A percentile compares a stretch with the other conserved stretches of the same genome.
Evolutionary conservation across 2,329 filamentous ascomycete species (phyloP).

Genomic region (Aurifilum marmelostoma): DNA sequence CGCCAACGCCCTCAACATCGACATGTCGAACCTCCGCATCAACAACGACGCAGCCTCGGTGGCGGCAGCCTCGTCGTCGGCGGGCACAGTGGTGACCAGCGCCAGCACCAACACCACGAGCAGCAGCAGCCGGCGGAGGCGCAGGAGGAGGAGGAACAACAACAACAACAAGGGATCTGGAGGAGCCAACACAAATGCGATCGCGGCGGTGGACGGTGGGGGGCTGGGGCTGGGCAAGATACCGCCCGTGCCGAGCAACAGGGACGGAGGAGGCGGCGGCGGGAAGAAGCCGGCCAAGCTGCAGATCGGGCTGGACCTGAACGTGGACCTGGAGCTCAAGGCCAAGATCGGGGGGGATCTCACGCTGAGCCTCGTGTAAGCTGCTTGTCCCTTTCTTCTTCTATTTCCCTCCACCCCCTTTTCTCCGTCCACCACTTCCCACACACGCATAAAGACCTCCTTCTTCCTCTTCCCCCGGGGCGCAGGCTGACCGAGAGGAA

Average conservation of each 20-base stretch:
- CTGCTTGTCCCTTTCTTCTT: conserved; percentile 9
- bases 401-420: background rate
- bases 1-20: conserved; percentile 9
- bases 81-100: background rate
- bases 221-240: conserved; percentile 1
- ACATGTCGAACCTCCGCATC: conserved; percentile 22
- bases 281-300: conserved; percentile 38
- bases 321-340: conserved; percentile 78
- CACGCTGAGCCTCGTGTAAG: conserved; percentile 70
- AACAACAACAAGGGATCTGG: conserved; percentile 1
- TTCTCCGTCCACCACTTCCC: background rate
- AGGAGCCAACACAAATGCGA: background rate
- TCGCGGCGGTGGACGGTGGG: background rate
- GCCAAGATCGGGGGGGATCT: conserved; percentile 79
- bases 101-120: conserved; percentile 16
- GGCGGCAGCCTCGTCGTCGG: background rate
- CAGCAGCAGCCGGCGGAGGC: conserved; percentile 22
- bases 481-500: conserved; percentile 16
- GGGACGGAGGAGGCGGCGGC: background rate
- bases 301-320: conserved; percentile 59
- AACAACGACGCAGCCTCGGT: conserved; percentile 22
- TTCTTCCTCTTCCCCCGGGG: background rate
- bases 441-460: background rate
- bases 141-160: conserved; percentile 21
- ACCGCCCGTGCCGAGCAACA: background rate